Evolutionary conservation across 306 rosid genomes (phyloP).

Genomic region (Citrullus colocynthis): DNA sequence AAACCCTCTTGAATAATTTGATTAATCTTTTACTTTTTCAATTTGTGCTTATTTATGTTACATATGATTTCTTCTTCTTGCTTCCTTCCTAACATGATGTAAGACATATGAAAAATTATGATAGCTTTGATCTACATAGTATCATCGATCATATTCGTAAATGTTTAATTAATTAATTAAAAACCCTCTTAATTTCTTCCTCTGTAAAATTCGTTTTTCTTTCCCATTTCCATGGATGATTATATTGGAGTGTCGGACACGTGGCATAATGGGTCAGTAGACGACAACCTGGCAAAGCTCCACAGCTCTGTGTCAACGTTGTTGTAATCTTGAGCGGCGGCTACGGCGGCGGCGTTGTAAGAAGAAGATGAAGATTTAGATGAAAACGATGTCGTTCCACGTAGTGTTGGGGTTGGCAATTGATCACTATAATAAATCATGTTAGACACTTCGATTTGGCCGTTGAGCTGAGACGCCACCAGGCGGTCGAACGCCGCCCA

Average conservation of each 20-base stretch:
- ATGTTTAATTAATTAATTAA: slow-evolving; percentile 3
- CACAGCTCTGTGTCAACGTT: slow-evolving; percentile 60
- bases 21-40: slow-evolving; percentile 12
- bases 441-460: slow-evolving; percentile 36
- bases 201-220: neutral
- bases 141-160: neutral
- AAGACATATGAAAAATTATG: neutral
- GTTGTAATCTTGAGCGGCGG: slow-evolving; percentile 22
- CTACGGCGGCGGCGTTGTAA: neutral
- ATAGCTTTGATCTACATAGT: neutral
- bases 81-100: neutral
- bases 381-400: slow-evolving; percentile 29
- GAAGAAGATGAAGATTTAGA: slow-evolving; percentile 18
- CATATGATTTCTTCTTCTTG: neutral
- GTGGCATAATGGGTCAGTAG: slow-evolving; percentile 54
- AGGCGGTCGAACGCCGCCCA: slow-evolving; percentile 80
- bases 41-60: slow-evolving; percentile 11
- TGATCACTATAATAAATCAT: slow-evolving; percentile 16
- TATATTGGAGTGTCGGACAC: slow-evolving; percentile 34
- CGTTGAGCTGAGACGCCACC: slow-evolving; percentile 74
- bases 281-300: slow-evolving; percentile 35
- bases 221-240: neutral
- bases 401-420: slow-evolving; percentile 31
- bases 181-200: neutral
- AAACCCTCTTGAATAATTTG: slow-evolving; percentile 9